These are phyloP conservation scores for Extremus antarcticus DNA, from an alignment of 495 filamentous ascomycete species.

Conservation along the genomic window DNA sequence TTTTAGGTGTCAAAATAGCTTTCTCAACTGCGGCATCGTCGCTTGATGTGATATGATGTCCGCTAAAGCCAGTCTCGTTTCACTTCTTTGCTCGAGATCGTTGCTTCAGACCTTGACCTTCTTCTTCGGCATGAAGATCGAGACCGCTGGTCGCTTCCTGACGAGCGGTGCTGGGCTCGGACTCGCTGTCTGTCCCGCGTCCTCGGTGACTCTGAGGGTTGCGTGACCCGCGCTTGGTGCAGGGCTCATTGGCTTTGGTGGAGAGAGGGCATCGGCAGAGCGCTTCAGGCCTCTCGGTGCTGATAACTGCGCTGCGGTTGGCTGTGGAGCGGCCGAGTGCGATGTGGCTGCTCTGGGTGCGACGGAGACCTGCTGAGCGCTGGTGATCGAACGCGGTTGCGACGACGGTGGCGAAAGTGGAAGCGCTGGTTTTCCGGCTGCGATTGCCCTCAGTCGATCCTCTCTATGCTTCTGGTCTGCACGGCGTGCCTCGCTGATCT, in stretches of 20 bases:
- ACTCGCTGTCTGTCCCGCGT: neutral
- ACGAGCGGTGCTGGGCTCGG: constrained; percentile 3
- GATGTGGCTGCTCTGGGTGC: too few species aligned
- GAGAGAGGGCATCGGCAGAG: neutral
- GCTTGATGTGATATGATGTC: too few species aligned
- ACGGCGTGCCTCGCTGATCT: neutral
- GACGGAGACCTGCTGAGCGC: too few species aligned
- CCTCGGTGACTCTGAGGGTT: too few species aligned
- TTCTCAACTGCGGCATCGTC: too few species aligned
- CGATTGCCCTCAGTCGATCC: neutral
- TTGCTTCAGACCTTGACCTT: constrained; percentile 9
- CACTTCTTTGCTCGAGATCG: neutral
- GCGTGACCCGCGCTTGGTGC: neutral
- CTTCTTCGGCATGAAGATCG: constrained; percentile 16
- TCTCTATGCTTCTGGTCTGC: neutral
- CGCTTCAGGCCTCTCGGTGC: neutral
- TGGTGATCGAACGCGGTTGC: neutral
- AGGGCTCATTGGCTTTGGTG: neutral
- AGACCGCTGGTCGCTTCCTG: constrained; percentile 7
- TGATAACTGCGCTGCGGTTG: neutral
- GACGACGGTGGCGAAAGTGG: neutral
- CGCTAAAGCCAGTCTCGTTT: neutral
- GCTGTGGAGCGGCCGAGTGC: neutral
- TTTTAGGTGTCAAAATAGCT: neutral
- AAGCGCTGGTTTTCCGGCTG: neutral